phyloP scores from a whole-genome alignment of 345 rosid species.

The Xanthoceras sorbifolium region DNA sequence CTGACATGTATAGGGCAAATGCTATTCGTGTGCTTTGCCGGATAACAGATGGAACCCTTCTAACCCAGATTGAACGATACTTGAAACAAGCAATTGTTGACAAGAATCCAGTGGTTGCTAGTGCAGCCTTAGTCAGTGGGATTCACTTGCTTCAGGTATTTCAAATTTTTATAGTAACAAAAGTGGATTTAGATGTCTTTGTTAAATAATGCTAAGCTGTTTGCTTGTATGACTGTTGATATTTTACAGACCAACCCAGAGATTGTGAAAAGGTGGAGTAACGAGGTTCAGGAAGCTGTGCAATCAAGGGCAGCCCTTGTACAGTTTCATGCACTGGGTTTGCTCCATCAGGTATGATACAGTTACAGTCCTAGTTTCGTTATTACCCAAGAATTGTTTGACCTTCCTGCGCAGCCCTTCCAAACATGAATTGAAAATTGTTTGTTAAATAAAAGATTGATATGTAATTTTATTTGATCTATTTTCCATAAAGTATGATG shows the following conservation, averaged over 20 bases:
- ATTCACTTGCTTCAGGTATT: conserved; percentile 91
- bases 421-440: neutral
- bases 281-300: conserved; percentile 98
- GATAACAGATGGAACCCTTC: conserved; percentile 90
- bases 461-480: neutral
- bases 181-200: conserved; percentile 2
- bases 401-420: neutral
- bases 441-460: conserved; percentile 10
- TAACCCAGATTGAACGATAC: conserved; percentile 91
- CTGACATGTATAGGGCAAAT: conserved; percentile 97
- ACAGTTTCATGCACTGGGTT: conserved; percentile 92
- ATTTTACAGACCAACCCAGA: conserved; percentile 72
- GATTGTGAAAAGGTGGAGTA: conserved; percentile 98
- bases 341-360: conserved; percentile 78
- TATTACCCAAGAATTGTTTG: neutral
- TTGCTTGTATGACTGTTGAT: conserved; percentile 10
- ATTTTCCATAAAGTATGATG: neutral
- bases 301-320: conserved; percentile 97
- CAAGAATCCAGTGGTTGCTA: conserved; percentile 97
- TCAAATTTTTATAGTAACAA: neutral
- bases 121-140: conserved; percentile 99
- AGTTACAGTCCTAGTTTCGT: conserved; percentile 12
- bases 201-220: neutral
- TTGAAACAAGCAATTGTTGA: conserved; percentile 99
- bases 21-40: conserved; percentile 97